These are phyloP conservation scores for Hericium alpestre DNA, from an alignment of 768 basidiomycete species.

Conservation along the genomic window DNA sequence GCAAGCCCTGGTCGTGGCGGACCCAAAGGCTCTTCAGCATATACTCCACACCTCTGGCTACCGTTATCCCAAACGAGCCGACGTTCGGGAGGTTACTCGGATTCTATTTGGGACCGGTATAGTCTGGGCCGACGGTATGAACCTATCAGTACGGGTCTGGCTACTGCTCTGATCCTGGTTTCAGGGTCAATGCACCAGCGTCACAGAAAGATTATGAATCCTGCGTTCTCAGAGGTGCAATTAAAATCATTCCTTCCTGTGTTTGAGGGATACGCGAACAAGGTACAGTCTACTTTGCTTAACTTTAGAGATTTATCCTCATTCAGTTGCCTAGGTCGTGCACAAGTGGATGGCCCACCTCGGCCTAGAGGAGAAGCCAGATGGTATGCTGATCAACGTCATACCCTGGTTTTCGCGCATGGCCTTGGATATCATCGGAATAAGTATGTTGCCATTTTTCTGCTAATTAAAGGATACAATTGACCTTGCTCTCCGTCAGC, in stretches of 20 bases:
- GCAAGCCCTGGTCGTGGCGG: not conserved
- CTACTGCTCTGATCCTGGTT: not conserved
- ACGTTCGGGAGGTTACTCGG: conserved; percentile 9
- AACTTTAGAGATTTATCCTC: not conserved
- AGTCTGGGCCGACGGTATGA: conserved; percentile 10
- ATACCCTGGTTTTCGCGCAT: conserved; percentile 15
- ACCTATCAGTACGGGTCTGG: not conserved
- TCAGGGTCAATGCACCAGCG: conserved; percentile 15
- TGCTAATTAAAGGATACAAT: not conserved
- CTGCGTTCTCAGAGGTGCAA: conserved; percentile 15
- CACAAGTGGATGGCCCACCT: conserved; percentile 18
- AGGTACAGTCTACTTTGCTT: conserved; percentile 3
- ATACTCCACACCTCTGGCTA: conserved; percentile 20
- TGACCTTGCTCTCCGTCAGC: not conserved
- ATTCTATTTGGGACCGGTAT: conserved; percentile 13
- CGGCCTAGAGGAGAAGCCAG: not conserved
- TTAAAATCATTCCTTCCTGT: conserved; percentile 15
- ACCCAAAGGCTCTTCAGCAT: conserved; percentile 17
- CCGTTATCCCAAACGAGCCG: conserved; percentile 12
- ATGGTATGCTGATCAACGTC: conserved; percentile 12
- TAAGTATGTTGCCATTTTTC: conserved; percentile 8
- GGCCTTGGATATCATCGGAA: conserved; percentile 19
- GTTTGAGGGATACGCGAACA: conserved; percentile 11
- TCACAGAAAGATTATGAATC: conserved; percentile 16
- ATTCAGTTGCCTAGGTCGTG: conserved; percentile 8